Conservation (phyloP, 208 protist species). For the Trypanosoma lewisi region DNA sequence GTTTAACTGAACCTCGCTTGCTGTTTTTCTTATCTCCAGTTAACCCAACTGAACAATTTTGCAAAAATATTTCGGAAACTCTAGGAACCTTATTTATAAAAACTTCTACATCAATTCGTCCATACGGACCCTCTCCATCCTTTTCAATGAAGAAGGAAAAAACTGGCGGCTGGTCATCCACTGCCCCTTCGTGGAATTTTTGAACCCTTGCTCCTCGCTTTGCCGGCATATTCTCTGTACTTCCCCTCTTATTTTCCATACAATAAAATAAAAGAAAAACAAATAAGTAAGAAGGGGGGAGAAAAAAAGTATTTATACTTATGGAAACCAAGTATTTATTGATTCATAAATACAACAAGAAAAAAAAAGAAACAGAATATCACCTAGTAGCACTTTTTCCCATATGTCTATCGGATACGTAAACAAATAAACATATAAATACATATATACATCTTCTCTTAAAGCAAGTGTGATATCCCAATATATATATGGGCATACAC, state of each 20-base stretch:
- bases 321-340: conserved; percentile 7
- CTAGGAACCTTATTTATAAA: conserved; percentile 52
- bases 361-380: not conserved
- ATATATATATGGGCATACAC: not conserved
- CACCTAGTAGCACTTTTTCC: not conserved
- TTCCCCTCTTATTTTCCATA: not conserved
- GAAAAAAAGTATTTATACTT: conserved; percentile 1
- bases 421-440: conserved; percentile 1
- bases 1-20: conserved; percentile 59
- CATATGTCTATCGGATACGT: too few relatives aligned
- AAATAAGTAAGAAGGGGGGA: conserved; percentile 8
- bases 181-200: conserved; percentile 27
- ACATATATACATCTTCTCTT: not conserved
- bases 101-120: conserved; percentile 31
- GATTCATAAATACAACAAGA: not conserved
- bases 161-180: conserved; percentile 23
- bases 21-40: conserved; percentile 46
- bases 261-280: conserved; percentile 16
- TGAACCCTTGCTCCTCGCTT: conserved; percentile 23
- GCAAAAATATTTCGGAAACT: conserved; percentile 66
- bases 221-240: conserved; percentile 20
- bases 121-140: conserved; percentile 26
- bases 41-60: conserved; percentile 34
- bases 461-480: conserved; percentile 8
- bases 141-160: conserved; percentile 37